phyloP scores from a whole-genome alignment of 495 filamentous ascomycete genomes.

The Hypoxylon fragiforme region DNA sequence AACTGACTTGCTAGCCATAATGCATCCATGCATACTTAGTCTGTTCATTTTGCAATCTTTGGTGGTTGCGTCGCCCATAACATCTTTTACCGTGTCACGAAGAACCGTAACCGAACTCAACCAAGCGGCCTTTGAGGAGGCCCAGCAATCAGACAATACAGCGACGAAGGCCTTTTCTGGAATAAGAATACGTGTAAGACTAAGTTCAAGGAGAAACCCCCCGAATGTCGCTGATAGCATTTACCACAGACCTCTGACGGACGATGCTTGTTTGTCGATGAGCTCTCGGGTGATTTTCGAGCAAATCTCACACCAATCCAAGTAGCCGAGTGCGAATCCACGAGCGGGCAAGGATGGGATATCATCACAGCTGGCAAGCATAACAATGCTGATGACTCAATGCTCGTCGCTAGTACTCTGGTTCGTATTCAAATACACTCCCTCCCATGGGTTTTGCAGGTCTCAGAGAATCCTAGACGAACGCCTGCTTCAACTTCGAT shows the following conservation, averaged over 20 bases:
- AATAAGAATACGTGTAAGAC: conserved; percentile 51
- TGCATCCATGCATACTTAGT: conserved; percentile 9
- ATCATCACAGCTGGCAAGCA: conserved; percentile 58
- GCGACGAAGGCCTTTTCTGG: conserved; percentile 54
- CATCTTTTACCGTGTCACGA: conserved; percentile 12
- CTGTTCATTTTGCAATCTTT: conserved; percentile 12
- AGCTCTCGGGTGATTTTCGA: conserved; percentile 60
- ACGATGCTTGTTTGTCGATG: conserved; percentile 56
- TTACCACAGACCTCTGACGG: conserved; percentile 51
- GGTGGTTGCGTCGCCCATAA: conserved; percentile 22
- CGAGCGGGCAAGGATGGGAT: conserved; percentile 56
- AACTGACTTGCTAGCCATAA: background rate
- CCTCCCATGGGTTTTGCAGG: background rate
- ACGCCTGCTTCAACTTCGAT: conserved; percentile 61
- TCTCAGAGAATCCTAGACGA: conserved; percentile 42
- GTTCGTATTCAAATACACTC: conserved; percentile 34
- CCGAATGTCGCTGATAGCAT: too few species aligned
- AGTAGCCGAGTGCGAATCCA: conserved; percentile 52
- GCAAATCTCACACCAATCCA: conserved; percentile 59
- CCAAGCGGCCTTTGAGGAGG: conserved; percentile 53
- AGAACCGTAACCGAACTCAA: conserved; percentile 49
- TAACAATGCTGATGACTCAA: conserved; percentile 44
- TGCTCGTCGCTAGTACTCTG: conserved; percentile 57
- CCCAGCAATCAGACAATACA: conserved; percentile 51
- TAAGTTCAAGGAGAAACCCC: background rate